Conservation (phyloP, 768 basidiomycete species). For the Lentinula sp. region DNA sequence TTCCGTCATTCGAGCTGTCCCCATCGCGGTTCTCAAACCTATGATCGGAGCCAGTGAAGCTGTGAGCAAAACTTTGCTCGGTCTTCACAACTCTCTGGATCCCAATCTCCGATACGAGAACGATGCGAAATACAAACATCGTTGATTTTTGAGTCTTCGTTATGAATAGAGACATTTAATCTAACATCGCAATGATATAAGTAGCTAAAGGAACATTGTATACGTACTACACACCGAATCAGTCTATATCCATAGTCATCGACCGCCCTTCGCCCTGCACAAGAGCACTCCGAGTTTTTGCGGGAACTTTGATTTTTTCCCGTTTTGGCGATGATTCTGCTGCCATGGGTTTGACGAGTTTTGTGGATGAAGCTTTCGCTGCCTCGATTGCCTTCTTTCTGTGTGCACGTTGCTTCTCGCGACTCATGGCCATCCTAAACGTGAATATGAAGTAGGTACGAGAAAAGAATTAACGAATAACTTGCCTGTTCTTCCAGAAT, state of each 20-base stretch:
- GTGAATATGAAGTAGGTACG: not conserved
- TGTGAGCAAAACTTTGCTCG: slow-evolving; percentile 90
- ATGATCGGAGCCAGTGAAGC: slow-evolving; percentile 99
- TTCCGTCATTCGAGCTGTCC: slow-evolving; percentile 93
- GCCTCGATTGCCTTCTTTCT: slow-evolving; percentile 59
- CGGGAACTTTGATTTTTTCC: slow-evolving; percentile 74
- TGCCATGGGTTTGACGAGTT: slow-evolving; percentile 59
- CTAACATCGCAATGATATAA: slow-evolving; percentile 1
- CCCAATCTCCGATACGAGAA: slow-evolving; percentile 77
- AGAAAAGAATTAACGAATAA: not conserved
- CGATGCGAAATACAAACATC: slow-evolving; percentile 92
- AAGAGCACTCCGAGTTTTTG: slow-evolving; percentile 65
- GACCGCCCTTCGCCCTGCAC: slow-evolving; percentile 78
- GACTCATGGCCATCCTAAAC: slow-evolving; percentile 75
- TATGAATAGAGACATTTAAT: not conserved
- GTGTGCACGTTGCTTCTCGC: slow-evolving; percentile 71
- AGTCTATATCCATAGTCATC: slow-evolving; percentile 91
- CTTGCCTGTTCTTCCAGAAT: slow-evolving; percentile 91
- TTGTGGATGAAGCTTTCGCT: slow-evolving; percentile 47
- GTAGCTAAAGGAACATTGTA: slow-evolving; percentile 7
- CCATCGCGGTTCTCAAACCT: slow-evolving; percentile 93
- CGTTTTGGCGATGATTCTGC: slow-evolving; percentile 42
- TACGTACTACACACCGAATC: slow-evolving; percentile 12
- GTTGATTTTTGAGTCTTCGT: slow-evolving; percentile 12
- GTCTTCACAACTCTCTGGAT: slow-evolving; percentile 89